Evolutionary conservation across 352 stramenopile species (phyloP).

Genomic region (Globisporangium recalcitrans): DNA sequence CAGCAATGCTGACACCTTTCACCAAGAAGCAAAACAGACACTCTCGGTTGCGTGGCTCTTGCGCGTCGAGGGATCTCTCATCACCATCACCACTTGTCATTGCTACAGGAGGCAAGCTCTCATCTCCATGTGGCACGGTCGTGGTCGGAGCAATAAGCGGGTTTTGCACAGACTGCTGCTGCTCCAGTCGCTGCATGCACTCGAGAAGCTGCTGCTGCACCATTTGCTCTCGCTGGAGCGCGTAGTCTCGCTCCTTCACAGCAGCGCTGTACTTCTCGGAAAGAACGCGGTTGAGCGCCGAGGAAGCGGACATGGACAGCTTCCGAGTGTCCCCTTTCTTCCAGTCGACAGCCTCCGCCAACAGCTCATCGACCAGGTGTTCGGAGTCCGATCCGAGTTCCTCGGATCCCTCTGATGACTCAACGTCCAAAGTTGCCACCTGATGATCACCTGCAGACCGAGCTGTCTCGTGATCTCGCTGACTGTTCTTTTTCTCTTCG

Average conservation of each 20-base stretch:
- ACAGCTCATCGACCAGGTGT: conserved; percentile 17
- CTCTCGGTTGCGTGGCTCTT: background rate
- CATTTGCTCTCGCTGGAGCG: conserved; percentile 28
- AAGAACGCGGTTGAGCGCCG: conserved; percentile 34
- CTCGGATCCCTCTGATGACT: background rate
- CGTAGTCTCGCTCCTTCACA: conserved; percentile 38
- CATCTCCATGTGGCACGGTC: background rate
- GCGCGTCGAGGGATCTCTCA: background rate
- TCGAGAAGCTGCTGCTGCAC: conserved; percentile 24
- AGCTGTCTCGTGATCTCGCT: conserved; percentile 9
- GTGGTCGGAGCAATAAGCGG: background rate
- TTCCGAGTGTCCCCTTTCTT: conserved; percentile 4
- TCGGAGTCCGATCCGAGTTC: background rate
- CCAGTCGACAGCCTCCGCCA: conserved; percentile 11
- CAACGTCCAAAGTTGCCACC: background rate
- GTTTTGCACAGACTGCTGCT: conserved; percentile 5
- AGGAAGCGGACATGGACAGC: conserved; percentile 3
- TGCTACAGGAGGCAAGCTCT: background rate
- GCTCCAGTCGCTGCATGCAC: conserved; percentile 18
- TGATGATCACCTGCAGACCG: background rate
- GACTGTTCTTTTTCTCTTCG: conserved; percentile 20
- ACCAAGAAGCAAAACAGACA: conserved; percentile 36
- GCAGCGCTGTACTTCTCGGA: conserved; percentile 35
- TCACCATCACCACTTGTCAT: background rate
- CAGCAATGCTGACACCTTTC: conserved; percentile 3